Base-by-base conservation (phyloP, 306 rosid species). In the Acacia confusa region DNA sequence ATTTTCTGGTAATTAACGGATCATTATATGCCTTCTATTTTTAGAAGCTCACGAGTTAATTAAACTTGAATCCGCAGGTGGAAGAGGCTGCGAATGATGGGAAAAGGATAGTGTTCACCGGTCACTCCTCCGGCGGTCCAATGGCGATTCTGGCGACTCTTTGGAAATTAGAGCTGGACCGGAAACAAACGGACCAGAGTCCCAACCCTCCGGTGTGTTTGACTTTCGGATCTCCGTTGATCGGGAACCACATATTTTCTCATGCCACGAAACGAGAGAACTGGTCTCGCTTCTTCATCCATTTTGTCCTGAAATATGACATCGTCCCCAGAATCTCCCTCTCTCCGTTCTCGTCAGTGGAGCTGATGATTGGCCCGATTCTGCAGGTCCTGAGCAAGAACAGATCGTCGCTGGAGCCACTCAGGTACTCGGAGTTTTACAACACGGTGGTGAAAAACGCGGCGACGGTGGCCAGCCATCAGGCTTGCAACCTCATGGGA, bases 211-310 rank as follows among this genome's bases (percentile, higher is more conserved):
- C 88, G 1, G 4, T 72, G 6, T 93, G 97, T 77, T 69, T 93
- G 16, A 91, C 99, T 53, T 93, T 95, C 32, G 97, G 97, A 6
- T 89, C 97, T 67, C 97, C 99, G 20, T 90, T 93, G 1, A 60
- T 91, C 36, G 98, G 97, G 5, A 81, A 89, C 77, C 90, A 75
- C 53, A 87, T 94, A 38, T 71, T 94, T 77, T 85, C 97, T 82
- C 99, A 95, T 70, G 94, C 97, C 50, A 87, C 96, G 24, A 81
- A 77, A 70, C 70, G 99, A 61, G 94, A 95, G 87, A 83, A 89
- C 0, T 95, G 98, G 98, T 82, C 92, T 30, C 7, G 22, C 11
- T n/a, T 74, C 72, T 93, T 95, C 85, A 64, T 86, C 27, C 92
- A 95, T 78, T 92, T 92, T 40, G 87, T 92, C 63, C 53, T 69